Conservation (phyloP, 257 asterid genomes). For the Jacaranda copaia region DNA sequence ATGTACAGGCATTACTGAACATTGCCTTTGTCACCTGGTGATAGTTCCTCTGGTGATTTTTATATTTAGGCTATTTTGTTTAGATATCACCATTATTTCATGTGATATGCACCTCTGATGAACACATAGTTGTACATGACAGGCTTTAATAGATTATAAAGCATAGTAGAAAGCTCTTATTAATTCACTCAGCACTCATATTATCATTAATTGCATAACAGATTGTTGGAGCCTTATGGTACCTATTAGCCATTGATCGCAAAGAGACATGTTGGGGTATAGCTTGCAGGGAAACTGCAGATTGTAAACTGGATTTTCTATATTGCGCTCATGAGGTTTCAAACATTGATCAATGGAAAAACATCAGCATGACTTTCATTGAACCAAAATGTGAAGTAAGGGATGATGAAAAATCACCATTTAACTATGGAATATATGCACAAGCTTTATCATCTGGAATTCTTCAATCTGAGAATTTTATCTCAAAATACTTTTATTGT, state of each 20-base stretch:
- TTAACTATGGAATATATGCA: conserved; percentile 79
- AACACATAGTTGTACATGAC: not conserved
- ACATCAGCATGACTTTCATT: conserved; percentile 54
- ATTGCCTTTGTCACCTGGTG: too few species aligned
- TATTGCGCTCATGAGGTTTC: conserved; percentile 69
- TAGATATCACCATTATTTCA: too few species aligned
- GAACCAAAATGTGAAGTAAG: conserved; percentile 60
- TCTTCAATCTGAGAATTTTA: conserved; percentile 69
- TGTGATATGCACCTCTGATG: too few species aligned
- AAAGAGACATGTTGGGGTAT: conserved; percentile 83
- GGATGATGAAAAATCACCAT: conserved; percentile 49
- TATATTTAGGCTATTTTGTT: too few species aligned
- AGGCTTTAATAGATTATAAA: not conserved
- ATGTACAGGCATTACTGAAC: too few species aligned
- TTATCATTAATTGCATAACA: conserved; percentile 44
- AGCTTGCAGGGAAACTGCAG: conserved; percentile 62
- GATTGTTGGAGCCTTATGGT: conserved; percentile 96
- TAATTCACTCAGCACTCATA: conserved; percentile 12
- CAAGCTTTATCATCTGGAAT: conserved; percentile 73
- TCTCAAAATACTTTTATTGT: conserved; percentile 79
- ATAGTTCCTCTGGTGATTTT: too few species aligned
- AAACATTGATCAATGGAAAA: conserved; percentile 64
- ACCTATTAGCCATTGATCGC: conserved; percentile 84
- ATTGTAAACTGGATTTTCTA: conserved; percentile 54
- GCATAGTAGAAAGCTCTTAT: not conserved